phyloP scores from a whole-genome alignment of 129 eudicot species.

The Helianthus tuberosus region DNA sequence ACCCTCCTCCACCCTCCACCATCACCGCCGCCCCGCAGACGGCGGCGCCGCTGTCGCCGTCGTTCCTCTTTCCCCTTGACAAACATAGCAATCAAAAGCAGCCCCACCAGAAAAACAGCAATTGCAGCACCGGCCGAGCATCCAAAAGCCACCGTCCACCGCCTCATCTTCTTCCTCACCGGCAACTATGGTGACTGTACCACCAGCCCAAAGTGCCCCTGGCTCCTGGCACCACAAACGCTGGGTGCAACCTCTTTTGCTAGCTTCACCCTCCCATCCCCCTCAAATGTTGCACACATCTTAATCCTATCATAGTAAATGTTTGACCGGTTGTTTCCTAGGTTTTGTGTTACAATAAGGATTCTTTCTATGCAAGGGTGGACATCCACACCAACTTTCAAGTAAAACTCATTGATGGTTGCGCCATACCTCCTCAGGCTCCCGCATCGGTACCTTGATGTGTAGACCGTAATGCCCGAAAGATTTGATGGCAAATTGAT shows the following conservation, averaged over 20 bases:
- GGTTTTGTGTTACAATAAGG: conserved; percentile 67
- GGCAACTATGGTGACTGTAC: conserved; percentile 67
- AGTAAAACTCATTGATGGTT: conserved; percentile 55
- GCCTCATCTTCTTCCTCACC: conserved; percentile 44
- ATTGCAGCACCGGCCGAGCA: conserved; percentile 73
- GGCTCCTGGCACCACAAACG: conserved; percentile 59
- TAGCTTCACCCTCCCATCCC: conserved; percentile 70
- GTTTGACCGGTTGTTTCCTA: conserved; percentile 79
- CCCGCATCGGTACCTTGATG: conserved; percentile 76
- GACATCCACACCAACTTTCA: conserved; percentile 50
- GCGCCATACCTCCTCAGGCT: conserved; percentile 88
- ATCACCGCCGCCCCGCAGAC: no score
- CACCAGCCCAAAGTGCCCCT: conserved; percentile 88
- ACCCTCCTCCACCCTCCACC: no score
- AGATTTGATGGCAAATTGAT: conserved; percentile 72
- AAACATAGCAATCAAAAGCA: conserved; percentile 78
- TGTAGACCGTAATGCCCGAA: conserved; percentile 67
- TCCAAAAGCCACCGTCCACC: conserved; percentile 81
- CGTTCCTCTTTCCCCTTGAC: conserved; percentile 82
- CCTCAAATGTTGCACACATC: conserved; percentile 73
- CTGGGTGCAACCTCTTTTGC: conserved; percentile 52
- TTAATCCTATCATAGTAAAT: conserved; percentile 64
- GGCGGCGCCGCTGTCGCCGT: no score
- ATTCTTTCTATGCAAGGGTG: conserved; percentile 83
- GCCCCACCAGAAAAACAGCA: conserved; percentile 61